Evolutionary conservation across 371 early-diverging fungal genomes (phyloP).

Genomic region (Dichotomocladium elegans): DNA sequence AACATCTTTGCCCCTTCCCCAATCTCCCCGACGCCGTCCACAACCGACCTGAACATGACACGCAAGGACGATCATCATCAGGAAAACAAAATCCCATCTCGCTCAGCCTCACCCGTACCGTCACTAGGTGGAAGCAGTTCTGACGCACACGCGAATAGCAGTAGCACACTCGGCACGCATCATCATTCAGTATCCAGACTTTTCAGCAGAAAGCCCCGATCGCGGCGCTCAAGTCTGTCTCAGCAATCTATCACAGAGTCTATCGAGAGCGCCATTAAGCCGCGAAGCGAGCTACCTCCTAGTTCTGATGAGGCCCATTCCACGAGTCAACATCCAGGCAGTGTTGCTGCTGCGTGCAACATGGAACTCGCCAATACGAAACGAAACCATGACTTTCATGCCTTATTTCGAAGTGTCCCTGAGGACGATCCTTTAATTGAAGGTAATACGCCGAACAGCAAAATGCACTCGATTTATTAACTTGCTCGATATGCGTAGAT

Average conservation of each 20-base stretch:
- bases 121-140: slow-evolving; percentile 3
- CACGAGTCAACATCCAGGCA: slow-evolving; percentile 8
- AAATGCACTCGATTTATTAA: not conserved
- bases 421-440: slow-evolving; percentile 63
- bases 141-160: no score
- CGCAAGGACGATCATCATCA: not conserved
- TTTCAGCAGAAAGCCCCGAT: slow-evolving; percentile 10
- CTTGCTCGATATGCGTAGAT: no score
- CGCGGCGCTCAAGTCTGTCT: slow-evolving; percentile 17
- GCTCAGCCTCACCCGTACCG: slow-evolving; percentile 9
- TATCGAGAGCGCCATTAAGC: no score
- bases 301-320: no score
- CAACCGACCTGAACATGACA: slow-evolving; percentile 3
- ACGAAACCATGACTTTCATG: slow-evolving; percentile 60
- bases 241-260: no score
- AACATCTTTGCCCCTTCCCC: slow-evolving; percentile 22
- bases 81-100: slow-evolving; percentile 3
- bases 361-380: slow-evolving; percentile 42
- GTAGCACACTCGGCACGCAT: not conserved
- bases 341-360: slow-evolving; percentile 18
- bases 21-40: slow-evolving; percentile 7
- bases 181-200: not conserved
- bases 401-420: slow-evolving; percentile 61
- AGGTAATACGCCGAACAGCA: slow-evolving; percentile 23
- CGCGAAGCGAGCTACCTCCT: no score